Evolutionary conservation across 2,329 filamentous ascomycete genomes (phyloP).

Genomic region (Cercospora beticola): DNA sequence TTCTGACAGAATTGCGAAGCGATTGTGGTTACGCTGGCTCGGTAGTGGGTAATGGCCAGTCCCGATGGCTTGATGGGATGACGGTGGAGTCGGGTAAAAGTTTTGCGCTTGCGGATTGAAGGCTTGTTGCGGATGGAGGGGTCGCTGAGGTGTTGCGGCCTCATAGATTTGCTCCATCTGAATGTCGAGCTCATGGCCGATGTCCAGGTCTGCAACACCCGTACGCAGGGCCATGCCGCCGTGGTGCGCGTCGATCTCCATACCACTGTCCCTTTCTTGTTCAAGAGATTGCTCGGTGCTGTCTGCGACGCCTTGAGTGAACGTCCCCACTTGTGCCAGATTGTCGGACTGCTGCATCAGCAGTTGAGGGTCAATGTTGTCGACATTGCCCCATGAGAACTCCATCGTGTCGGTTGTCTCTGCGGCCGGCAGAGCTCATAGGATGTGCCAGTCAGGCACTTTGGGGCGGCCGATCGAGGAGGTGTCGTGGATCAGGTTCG

Average conservation of each 20-base stretch:
- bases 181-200: not conserved
- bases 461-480: not conserved
- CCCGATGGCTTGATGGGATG: no score
- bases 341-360: not conserved
- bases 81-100: not conserved
- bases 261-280: not conserved
- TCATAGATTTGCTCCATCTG: not conserved
- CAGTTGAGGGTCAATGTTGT: constrained; percentile 6
- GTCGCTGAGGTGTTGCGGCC: not conserved
- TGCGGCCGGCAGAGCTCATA: constrained; percentile 5
- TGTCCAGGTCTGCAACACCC: not conserved
- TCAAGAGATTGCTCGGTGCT: not conserved
- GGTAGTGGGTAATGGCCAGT: no score
- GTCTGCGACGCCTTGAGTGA: no score
- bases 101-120: not conserved
- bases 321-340: no score
- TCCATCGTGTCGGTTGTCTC: constrained; percentile 1
- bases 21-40: no score
- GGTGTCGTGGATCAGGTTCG: no score
- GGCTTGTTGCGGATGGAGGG: not conserved
- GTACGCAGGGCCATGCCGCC: no score
- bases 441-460: not conserved
- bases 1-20: no score
- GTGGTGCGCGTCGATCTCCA: no score
- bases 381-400: not conserved